A percentile compares a stretch with the other conserved stretches of the same genome.
phyloP scores from a whole-genome alignment of 2,329 filamentous ascomycete genomes.

The Aspergillus costaricaensis region DNA sequence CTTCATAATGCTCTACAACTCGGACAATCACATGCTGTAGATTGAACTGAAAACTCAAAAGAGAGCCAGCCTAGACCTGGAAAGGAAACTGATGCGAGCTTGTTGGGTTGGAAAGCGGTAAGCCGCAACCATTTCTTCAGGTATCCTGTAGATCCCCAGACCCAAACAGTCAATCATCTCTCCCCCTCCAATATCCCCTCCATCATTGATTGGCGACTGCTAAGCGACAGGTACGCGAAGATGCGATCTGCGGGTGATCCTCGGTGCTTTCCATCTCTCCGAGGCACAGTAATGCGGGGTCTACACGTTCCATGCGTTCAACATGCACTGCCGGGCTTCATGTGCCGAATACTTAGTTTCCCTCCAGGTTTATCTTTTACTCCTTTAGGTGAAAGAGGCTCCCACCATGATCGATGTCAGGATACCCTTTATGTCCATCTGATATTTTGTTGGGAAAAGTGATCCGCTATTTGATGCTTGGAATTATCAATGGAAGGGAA shows the following conservation, averaged over 20 bases:
- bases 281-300: constrained; percentile 15
- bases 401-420: neutral
- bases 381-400: neutral
- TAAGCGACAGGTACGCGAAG: neutral
- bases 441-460: constrained; percentile 13
- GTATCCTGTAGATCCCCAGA: neutral
- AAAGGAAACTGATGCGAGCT: neutral
- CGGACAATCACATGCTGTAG: neutral
- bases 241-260: neutral
- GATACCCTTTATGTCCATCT: neutral
- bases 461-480: constrained; percentile 12
- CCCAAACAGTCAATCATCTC: neutral
- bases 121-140: neutral
- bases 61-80: neutral
- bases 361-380: neutral
- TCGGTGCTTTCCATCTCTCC: neutral
- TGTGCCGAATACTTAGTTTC: neutral
- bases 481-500: neutral
- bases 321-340: constrained; percentile 6
- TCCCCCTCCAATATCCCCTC: neutral
- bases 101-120: neutral
- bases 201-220: neutral
- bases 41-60: neutral
- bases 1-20: no score
- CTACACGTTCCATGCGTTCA: neutral